phyloP scores from a whole-genome alignment of 1,139 yeast species.

The Blastobotrys illinoisensis region DNA sequence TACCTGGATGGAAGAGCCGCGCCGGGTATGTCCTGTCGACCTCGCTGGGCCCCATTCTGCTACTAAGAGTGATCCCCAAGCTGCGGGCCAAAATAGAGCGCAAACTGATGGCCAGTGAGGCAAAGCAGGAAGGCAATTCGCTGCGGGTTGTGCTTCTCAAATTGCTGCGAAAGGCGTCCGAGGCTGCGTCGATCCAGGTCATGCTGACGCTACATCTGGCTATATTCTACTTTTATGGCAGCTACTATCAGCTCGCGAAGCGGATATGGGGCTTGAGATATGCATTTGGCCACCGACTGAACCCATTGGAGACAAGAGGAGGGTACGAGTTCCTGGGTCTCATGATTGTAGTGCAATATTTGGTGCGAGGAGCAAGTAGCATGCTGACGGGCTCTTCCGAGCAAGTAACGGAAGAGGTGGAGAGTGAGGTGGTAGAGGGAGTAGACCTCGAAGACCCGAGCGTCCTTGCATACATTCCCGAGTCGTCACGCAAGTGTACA shows the following conservation, averaged over 20 bases:
- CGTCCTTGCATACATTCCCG: conserved; percentile 64
- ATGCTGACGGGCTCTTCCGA: not conserved
- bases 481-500: conserved; percentile 68
- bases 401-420: not conserved
- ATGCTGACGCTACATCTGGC: conserved; percentile 62
- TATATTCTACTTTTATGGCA: conserved; percentile 72
- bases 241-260: conserved; percentile 71
- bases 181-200: conserved; percentile 16
- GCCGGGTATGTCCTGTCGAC: conserved; percentile 30
- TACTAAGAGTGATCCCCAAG: conserved; percentile 12
- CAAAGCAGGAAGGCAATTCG: not conserved
- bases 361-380: conserved; percentile 16
- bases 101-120: not conserved
- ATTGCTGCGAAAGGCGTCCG: conserved; percentile 8
- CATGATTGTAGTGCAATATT: conserved; percentile 56
- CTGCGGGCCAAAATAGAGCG: not conserved
- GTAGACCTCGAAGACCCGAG: conserved; percentile 54
- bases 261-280: conserved; percentile 76
- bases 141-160: not conserved
- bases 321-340: conserved; percentile 78
- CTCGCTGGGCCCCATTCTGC: conserved; percentile 21
- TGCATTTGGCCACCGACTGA: conserved; percentile 36
- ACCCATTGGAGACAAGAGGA: conserved; percentile 30
- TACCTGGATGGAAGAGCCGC: conserved; percentile 26
- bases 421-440: conserved; percentile 6